Evolutionary conservation across 345 rosid genomes (phyloP), one percentile per base, ranked within the genome.

Genomic region (Abelmoschus esculentus): DNA sequence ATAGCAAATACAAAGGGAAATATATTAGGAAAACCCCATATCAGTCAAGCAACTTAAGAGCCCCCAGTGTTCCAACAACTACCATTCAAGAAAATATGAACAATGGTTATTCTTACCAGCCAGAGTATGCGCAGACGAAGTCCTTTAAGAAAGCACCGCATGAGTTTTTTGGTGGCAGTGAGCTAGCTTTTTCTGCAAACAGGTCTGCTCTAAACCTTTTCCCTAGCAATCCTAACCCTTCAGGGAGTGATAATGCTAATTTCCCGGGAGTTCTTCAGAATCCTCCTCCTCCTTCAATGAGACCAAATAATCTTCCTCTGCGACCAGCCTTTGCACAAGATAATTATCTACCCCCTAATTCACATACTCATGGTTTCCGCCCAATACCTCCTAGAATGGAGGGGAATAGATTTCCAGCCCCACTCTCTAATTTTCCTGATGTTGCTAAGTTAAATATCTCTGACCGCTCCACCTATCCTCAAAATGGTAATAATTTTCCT

Each of bases 81-180:
- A n/a, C 40, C 15, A 17, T 32, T 42, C 86, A 75, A 70, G 97
- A 83, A 67, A 84, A 52, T 74, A 78, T 62, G 73, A 79, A 64
- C 50, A 77, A 72, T 64, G 73, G 73, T 50, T 63, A 75, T 26
- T 70, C 78, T 75, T 61, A 69, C 60, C 82, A 73, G 76, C 73
- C 70, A 17, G 87, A 84, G 36, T 36, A 75, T 49, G 7, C 71
- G 28, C 88, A 82, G 73, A 76, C 62, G 57, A 86, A 80, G 80
- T 82, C 73, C 75, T 80, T 87, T 73, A 90, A 84, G 88, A 93
- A 83, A 84, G 87, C 91, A n/a, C 93, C 97, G 0, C 96, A 89
- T 67, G 98, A 92, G 72, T 84, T 80, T 71, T 86, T 81, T 77
- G 80, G 80, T 40, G 80, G 85, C 22, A 58, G 78, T 34, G 89